A percentile compares a stretch with the other conserved stretches of the same genome.
These are phyloP conservation scores for Fusarium caatingaense DNA, from an alignment of 2,329 filamentous ascomycete genomes.

Conservation along the genomic window DNA sequence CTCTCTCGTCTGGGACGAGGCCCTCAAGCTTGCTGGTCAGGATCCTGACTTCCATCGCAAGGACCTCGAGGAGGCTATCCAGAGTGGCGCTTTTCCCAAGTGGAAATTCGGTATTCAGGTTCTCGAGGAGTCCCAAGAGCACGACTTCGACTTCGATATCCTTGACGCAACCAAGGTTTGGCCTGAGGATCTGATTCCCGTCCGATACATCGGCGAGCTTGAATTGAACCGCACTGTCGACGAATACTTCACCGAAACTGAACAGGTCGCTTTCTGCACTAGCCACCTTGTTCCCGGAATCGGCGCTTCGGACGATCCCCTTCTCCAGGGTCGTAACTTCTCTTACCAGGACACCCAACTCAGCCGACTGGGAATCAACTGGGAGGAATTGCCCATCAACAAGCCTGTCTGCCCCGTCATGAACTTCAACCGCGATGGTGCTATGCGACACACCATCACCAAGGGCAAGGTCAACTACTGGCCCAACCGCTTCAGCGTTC, in stretches of 20 bases:
- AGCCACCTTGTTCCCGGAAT: conserved; percentile 83
- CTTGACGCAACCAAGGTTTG: conserved; percentile 88
- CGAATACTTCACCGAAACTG: conserved; percentile 84
- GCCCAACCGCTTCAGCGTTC: conserved; percentile 69
- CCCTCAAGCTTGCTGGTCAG: conserved; percentile 77
- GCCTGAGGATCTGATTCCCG: conserved; percentile 81
- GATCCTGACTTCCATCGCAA: conserved; percentile 87
- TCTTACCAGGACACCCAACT: conserved; percentile 76
- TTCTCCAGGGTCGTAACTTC: conserved; percentile 79
- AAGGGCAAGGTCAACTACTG: conserved; percentile 75
- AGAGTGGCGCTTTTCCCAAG: conserved; percentile 75
- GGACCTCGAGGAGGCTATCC: conserved; percentile 80
- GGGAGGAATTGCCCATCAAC: conserved; percentile 82
- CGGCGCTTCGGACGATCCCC: conserved; percentile 80
- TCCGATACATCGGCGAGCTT: conserved; percentile 82
- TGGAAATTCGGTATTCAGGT: conserved; percentile 89
- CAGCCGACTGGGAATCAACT: conserved; percentile 77
- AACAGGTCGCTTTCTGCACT: conserved; percentile 87
- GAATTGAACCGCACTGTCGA: conserved; percentile 84
- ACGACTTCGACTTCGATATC: conserved; percentile 87
- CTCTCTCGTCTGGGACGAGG: conserved; percentile 83
- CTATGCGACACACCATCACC: conserved; percentile 77
- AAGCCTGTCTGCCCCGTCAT: conserved; percentile 78
- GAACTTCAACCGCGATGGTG: conserved; percentile 81
- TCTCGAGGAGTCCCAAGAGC: conserved; percentile 75